Evolutionary conservation across 345 rosid species (phyloP), one percentile per base, ranked within the genome.

Genomic region (Hibiscus trionum): DNA sequence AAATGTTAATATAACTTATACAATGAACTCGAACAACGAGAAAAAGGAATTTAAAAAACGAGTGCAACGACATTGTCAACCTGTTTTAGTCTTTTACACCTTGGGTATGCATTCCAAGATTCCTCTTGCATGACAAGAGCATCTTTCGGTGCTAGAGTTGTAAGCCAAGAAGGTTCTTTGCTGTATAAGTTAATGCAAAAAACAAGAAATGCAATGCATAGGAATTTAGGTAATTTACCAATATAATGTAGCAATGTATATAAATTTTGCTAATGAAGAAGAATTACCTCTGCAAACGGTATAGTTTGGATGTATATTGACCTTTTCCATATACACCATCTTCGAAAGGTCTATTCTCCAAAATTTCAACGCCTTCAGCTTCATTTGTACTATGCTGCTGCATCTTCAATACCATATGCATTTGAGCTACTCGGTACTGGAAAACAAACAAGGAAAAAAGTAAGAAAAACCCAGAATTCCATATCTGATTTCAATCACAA

Each of bases 41-140:
- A 64, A 6, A 42, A 21, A 26, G 19, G 61, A 71, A 17, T n/a
- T n/a, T n/a, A 58, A 1, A n/a, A 73, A 2, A 11, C 3, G 16
- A 21, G 11, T 53, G 17, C 55, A 24, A 24, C 15, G 58, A 31
- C 49, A 47, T 29, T 7, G 49, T 64, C 70, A 50, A 88, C 93
- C 90, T 78, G 93, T 87, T 84, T n/a, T n/a, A n/a, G n/a, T n/a
- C n/a, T n/a, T n/a, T 87, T 89, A 78, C 91, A 89, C 75, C 88
- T 85, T 37, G 93, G 93, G 60, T 82, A 89, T 35, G 93, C 85
- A 79, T 89, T 87, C 93, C 93, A 87, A 7, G 93, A 86, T 77
- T 87, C 91, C 80, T 89, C 93, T 66, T 85, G 80, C 87, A 89
- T 78, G 72, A 87, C 46, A 26, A 89, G 93, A 73, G 91, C 89